These are phyloP conservation scores for Trichopus zeylanicus DNA, from an alignment of 116 monocot genomes.

Conservation along the genomic window DNA sequence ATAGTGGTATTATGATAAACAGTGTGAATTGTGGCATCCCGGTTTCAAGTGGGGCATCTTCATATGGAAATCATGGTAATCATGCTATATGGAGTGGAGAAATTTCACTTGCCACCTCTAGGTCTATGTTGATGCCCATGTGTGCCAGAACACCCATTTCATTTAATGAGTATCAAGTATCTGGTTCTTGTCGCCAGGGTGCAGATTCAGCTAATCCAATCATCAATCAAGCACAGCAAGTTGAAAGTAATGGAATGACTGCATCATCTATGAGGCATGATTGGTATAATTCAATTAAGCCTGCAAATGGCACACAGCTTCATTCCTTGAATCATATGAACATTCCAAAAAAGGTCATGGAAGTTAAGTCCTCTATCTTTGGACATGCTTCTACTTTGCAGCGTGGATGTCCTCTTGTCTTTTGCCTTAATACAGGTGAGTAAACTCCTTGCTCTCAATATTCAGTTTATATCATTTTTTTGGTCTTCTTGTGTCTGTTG, in stretches of 20 bases:
- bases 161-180: slow-evolving; percentile 13
- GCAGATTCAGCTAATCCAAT: slow-evolving; percentile 13
- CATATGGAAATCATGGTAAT: slow-evolving; percentile 15
- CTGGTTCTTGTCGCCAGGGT: slow-evolving; percentile 16
- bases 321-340: slow-evolving; percentile 15
- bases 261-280: slow-evolving; percentile 6
- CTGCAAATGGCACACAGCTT: slow-evolving; percentile 11
- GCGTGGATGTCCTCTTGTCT: slow-evolving; percentile 40
- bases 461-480: background rate
- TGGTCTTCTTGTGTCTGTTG: background rate
- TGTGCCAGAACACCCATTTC: slow-evolving; percentile 4
- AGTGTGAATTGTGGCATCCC: slow-evolving; percentile 13
- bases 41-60: slow-evolving; percentile 9
- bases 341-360: slow-evolving; percentile 8
- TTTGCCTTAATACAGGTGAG: slow-evolving; percentile 68
- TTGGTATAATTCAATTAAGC: slow-evolving; percentile 4
- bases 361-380: slow-evolving; percentile 18
- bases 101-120: slow-evolving; percentile 17
- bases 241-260: slow-evolving; percentile 3
- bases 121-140: slow-evolving; percentile 4
- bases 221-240: slow-evolving; percentile 8
- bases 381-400: slow-evolving; percentile 14
- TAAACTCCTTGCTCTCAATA: background rate
- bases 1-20: slow-evolving; percentile 7
- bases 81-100: slow-evolving; percentile 13